A percentile compares a stretch with the other conserved stretches of the same genome.
phyloP scores from a whole-genome alignment of 306 rosid genomes.

The Begonia fuchsioides region DNA sequence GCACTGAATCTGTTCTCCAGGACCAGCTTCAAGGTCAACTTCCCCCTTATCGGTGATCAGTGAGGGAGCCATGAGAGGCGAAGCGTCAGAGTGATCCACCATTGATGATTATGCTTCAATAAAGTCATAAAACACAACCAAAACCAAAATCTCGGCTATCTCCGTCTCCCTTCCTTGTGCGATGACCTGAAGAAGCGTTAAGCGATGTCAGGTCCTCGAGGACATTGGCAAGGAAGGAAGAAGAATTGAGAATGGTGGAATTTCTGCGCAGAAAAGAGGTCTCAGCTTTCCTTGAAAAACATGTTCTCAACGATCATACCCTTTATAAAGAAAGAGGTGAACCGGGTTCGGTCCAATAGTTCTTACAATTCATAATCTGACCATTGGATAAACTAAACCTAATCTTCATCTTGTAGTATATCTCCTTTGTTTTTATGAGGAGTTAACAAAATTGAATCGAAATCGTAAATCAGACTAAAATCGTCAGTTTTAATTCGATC shows the following conservation, averaged over 20 bases:
- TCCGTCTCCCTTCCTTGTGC: background rate
- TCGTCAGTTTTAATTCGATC: no score
- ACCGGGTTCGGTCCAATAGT: no score
- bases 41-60: slow-evolving; percentile 42
- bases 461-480: no score
- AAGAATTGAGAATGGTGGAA: background rate
- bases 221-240: slow-evolving; percentile 5
- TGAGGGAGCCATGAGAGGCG: slow-evolving; percentile 62
- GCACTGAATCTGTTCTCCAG: slow-evolving; percentile 90
- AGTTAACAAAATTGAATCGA: no score
- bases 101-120: slow-evolving; percentile 20
- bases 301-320: no score
- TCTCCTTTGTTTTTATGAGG: no score
- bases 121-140: background rate
- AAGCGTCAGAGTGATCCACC: slow-evolving; percentile 67
- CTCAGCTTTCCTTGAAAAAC: no score
- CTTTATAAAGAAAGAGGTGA: no score
- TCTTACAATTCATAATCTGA: no score
- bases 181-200: slow-evolving; percentile 8
- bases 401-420: no score
- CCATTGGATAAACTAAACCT: no score
- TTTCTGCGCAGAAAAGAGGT: no score
- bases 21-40: slow-evolving; percentile 99
- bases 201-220: slow-evolving; percentile 2
- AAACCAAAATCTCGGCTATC: background rate